Percentiles rank a stretch among this genome's conserved stretches.
Evolutionary conservation across 108 stramenopile genomes (phyloP).

Genomic region (Parietichytrium sp.): DNA sequence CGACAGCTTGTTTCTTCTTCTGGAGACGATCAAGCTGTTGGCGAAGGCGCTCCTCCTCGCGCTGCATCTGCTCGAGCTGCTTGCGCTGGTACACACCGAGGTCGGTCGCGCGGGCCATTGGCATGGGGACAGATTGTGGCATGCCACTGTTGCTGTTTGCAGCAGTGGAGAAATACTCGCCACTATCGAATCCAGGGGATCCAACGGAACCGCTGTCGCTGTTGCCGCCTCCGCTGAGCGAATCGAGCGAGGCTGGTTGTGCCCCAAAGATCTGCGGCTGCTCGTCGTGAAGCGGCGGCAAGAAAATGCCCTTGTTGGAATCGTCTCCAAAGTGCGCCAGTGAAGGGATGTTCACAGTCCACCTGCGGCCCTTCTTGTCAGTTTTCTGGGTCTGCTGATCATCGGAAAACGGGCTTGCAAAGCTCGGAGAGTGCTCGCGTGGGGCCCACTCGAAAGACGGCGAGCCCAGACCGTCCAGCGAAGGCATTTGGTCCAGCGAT

Average conservation of each 20-base stretch:
- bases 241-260: no score
- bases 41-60: neutral
- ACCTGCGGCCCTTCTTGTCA: neutral
- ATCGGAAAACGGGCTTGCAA: neutral
- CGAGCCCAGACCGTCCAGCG: neutral
- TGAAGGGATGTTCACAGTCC: constrained; percentile 31
- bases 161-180: no score
- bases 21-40: neutral
- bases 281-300: no score
- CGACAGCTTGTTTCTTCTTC: neutral
- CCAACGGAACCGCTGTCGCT: no score
- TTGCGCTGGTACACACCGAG: neutral
- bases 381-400: neutral
- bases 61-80: neutral
- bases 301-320: no score
- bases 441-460: neutral
- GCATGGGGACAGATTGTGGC: no score
- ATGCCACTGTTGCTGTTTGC: no score
- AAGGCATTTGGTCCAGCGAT: neutral
- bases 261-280: no score
- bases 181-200: no score
- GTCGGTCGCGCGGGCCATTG: no score
- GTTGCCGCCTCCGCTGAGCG: no score
- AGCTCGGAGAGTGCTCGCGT: neutral
- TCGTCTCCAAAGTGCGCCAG: neutral